Conservation (phyloP, 352 stramenopile species). For the Phytophthora boehmeriae region DNA sequence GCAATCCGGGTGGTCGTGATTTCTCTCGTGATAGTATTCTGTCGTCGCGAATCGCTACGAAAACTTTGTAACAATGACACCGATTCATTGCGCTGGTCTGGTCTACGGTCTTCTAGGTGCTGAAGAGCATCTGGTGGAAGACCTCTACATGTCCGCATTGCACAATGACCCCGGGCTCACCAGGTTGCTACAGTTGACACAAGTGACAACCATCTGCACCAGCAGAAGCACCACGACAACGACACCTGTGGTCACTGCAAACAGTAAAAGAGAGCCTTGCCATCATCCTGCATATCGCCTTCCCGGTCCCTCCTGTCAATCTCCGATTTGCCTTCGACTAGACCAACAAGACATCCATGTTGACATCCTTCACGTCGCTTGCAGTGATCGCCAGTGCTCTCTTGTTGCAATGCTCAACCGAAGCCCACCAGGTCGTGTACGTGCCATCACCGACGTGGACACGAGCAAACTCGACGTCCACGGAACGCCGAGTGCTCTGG, state of each 20-base stretch:
- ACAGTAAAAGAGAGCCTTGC: constrained; percentile 12
- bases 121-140: background rate
- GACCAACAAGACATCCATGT: background rate
- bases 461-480: constrained; percentile 28
- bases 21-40: too few species aligned
- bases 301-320: constrained; percentile 11
- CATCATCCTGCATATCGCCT: background rate
- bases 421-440: constrained; percentile 48
- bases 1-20: too few species aligned
- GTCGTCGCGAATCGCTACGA: too few species aligned
- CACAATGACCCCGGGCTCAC: constrained; percentile 7
- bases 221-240: constrained; percentile 1
- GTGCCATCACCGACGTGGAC: constrained; percentile 43
- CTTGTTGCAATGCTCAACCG: constrained; percentile 10
- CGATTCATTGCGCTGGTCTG: too few species aligned
- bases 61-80: too few species aligned
- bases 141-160: constrained; percentile 14
- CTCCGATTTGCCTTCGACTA: background rate
- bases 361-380: constrained; percentile 17
- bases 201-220: constrained; percentile 7
- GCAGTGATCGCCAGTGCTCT: constrained; percentile 19
- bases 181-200: constrained; percentile 5
- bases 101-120: too few species aligned
- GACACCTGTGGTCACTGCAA: background rate
- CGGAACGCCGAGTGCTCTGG: constrained; percentile 36